Evolutionary conservation across 805 yeast genomes (phyloP), one percentile per base, ranked within the genome.

Genomic region (Ogataea corticis): DNA sequence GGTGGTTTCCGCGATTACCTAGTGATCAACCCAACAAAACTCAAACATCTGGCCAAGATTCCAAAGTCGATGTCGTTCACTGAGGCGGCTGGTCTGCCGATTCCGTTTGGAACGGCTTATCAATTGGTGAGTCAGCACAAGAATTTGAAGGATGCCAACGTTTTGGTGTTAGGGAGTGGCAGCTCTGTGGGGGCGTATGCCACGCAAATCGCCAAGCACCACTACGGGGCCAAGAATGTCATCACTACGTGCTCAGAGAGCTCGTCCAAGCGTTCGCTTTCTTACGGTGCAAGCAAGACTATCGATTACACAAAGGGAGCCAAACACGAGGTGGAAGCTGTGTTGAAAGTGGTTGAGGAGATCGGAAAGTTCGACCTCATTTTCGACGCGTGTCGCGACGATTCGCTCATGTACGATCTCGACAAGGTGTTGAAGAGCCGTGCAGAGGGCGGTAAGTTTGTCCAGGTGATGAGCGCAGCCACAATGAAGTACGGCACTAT

Each of bases 91-190:
- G 76, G 87, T 1, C 75, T 77, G 65, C 85, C 88, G 0, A 64
- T 83, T 51, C 83, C 79, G 0, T 79, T 75, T 52, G 79, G 80
- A 15, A 83, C 95, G 3, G 91, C 92, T 0, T 72, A 58, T 51
- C 52, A 41, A 30, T 41, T 54, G 45, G 21, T 56, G 39, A 16
- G 41, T 3, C 19, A 6, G 7, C 46, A 44, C 33, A 59, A 68
- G 39, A 61, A 64, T 28, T 65, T 77, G 16, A 69, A 67, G 31
- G 68, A 69, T 10, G 68, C 69, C 9, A 75, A 72, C 46, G 77
- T 85, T 3, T 69, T 86, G 38, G 73, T 87, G 16, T 67, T 85
- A 38, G 96, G 96, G 31, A 92, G 85, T 19, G 82, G 86, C 7
- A 81, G 95, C 1, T 66, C 83, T 12, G 90, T 85, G 13, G 90